These are phyloP conservation scores for Lactarius deliciosus DNA, from an alignment of 768 basidiomycete genomes.

Conservation along the genomic window DNA sequence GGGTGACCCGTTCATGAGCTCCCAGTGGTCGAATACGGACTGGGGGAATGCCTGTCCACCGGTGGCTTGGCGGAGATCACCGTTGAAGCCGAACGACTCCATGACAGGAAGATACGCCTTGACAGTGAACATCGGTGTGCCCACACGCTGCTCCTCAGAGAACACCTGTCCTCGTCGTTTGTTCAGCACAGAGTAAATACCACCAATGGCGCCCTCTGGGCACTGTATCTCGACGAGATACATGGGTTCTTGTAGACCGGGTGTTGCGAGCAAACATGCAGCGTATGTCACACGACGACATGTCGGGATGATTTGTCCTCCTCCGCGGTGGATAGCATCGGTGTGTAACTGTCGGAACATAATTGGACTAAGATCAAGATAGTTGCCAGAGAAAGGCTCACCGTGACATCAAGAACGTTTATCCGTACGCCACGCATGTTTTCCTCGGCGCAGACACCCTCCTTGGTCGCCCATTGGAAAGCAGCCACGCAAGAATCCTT, in stretches of 20 bases:
- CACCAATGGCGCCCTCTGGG: slow-evolving; percentile 95
- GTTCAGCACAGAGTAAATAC: slow-evolving; percentile 93
- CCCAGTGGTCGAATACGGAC: slow-evolving; percentile 91
- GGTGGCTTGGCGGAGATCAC: slow-evolving; percentile 88
- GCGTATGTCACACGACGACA: slow-evolving; percentile 96
- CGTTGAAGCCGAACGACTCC: slow-evolving; percentile 98
- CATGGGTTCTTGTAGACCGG: slow-evolving; percentile 93
- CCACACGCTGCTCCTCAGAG: slow-evolving; percentile 93
- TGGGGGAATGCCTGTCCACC: slow-evolving; percentile 99
- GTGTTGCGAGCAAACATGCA: slow-evolving; percentile 87
- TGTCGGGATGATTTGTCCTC: slow-evolving; percentile 97
- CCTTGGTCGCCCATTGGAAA: slow-evolving; percentile 99
- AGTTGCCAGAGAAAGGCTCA: slow-evolving; percentile 40
- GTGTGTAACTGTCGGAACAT: slow-evolving; percentile 70
- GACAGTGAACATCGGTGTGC: slow-evolving; percentile 99
- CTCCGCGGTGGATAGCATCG: slow-evolving; percentile 99
- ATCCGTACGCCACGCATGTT: slow-evolving; percentile 98
- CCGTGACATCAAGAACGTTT: slow-evolving; percentile 95
- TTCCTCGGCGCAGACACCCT: slow-evolving; percentile 95
- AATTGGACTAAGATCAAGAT: slow-evolving; percentile 12
- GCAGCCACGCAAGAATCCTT: slow-evolving; percentile 99
- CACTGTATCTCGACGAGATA: slow-evolving; percentile 99
- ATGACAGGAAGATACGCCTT: slow-evolving; percentile 93
- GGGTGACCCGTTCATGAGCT: slow-evolving; percentile 76
- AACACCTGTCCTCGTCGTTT: slow-evolving; percentile 98